Evolutionary conservation across 345 rosid genomes (phyloP).

Genomic region (Eutrema heterophyllum): DNA sequence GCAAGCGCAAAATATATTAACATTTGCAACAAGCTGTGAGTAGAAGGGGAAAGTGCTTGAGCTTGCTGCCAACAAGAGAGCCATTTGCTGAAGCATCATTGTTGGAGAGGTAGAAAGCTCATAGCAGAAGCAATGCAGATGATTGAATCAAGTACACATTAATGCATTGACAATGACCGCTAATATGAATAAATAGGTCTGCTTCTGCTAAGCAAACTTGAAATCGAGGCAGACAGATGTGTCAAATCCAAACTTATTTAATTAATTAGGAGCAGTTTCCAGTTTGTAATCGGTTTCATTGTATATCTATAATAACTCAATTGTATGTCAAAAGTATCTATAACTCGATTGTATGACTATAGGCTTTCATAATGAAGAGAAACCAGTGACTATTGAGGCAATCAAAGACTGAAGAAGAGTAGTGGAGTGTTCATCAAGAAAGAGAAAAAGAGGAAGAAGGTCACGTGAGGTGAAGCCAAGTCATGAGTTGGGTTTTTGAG

Average conservation of each 20-base stretch:
- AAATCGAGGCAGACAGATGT: too few relatives aligned
- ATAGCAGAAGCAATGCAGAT: constrained; percentile 64
- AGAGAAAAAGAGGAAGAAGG: not conserved
- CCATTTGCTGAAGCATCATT: constrained; percentile 61
- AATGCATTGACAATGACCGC: not conserved
- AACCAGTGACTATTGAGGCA: not conserved
- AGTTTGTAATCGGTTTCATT: too few relatives aligned
- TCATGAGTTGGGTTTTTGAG: not conserved
- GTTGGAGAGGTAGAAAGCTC: constrained; percentile 54
- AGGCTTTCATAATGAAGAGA: not conserved
- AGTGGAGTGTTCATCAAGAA: not conserved
- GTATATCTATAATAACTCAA: too few relatives aligned
- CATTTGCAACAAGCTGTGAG: not conserved
- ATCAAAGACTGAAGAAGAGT: not conserved
- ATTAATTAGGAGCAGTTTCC: too few relatives aligned
- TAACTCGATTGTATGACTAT: too few relatives aligned
- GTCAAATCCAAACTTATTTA: too few relatives aligned
- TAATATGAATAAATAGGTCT: not conserved
- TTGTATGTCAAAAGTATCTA: too few relatives aligned
- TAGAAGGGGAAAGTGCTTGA: constrained; percentile 44
- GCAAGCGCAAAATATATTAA: not conserved
- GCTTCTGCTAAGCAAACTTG: not conserved
- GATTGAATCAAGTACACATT: constrained; percentile 10
- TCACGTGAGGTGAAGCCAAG: not conserved
- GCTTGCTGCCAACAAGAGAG: constrained; percentile 48